Evolutionary conservation across 2,329 filamentous ascomycete species (phyloP).

Genomic region (Calonectria fujianensis): DNA sequence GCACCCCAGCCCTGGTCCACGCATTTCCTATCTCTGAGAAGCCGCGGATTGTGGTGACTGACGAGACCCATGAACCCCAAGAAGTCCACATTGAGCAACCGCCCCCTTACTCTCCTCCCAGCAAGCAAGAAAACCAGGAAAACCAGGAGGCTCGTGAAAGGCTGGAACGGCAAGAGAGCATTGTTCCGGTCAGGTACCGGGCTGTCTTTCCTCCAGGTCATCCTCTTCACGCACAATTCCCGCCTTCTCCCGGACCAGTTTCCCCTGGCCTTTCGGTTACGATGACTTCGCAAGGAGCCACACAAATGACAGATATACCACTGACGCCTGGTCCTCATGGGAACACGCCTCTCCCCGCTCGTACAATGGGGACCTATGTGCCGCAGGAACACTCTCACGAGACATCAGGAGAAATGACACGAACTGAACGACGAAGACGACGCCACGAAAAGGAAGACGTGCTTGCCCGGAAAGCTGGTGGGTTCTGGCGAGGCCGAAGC

Average conservation of each 20-base stretch:
- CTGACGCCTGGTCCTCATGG: slow-evolving; percentile 65
- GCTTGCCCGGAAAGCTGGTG: slow-evolving; percentile 73
- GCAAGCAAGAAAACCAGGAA: slow-evolving; percentile 56
- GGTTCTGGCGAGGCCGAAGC: slow-evolving; percentile 79
- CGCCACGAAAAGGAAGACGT: slow-evolving; percentile 81
- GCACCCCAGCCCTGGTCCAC: slow-evolving; percentile 41
- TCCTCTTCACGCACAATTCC: slow-evolving; percentile 66
- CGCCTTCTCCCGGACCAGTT: slow-evolving; percentile 76
- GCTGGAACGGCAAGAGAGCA: slow-evolving; percentile 28
- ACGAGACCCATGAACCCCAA: slow-evolving; percentile 41
- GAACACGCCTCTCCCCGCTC: slow-evolving; percentile 62
- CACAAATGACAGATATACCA: slow-evolving; percentile 76
- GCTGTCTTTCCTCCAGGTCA: slow-evolving; percentile 76
- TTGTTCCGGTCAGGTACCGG: slow-evolving; percentile 68
- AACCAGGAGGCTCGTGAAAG: neutral
- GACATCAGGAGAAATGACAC: slow-evolving; percentile 64
- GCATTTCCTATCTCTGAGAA: slow-evolving; percentile 59
- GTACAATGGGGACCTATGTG: slow-evolving; percentile 67
- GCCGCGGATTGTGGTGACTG: slow-evolving; percentile 62
- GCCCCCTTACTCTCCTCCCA: slow-evolving; percentile 74
- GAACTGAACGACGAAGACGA: slow-evolving; percentile 70
- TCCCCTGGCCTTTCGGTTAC: slow-evolving; percentile 78
- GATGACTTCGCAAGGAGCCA: slow-evolving; percentile 78
- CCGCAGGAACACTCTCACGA: slow-evolving; percentile 66
- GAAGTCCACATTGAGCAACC: slow-evolving; percentile 65